Percentiles rank a stretch among this genome's conserved stretches.
Evolutionary conservation across 1,284 basidiomycete species (phyloP).

Genomic region (Melanopsichium pennsylvanicum): DNA sequence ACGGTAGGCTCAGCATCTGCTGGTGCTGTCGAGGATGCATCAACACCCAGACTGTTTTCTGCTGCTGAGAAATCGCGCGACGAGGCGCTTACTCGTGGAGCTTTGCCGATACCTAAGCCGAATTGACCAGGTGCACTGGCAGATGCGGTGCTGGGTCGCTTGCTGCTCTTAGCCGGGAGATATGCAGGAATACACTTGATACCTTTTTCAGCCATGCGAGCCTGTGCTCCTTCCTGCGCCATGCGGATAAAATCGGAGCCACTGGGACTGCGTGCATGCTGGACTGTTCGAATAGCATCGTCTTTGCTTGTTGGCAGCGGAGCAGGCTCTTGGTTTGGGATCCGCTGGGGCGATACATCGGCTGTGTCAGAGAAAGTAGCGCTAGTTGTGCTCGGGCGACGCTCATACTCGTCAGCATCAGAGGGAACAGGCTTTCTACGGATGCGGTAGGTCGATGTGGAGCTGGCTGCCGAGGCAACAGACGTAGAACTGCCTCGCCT

Average conservation of each 20-base stretch:
- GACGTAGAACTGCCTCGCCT: conserved; percentile 31
- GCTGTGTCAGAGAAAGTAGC: neutral
- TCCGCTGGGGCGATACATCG: conserved; percentile 7
- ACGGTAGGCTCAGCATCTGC: neutral
- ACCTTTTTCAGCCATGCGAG: conserved; percentile 10
- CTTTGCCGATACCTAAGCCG: conserved; percentile 1
- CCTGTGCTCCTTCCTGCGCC: conserved; percentile 28
- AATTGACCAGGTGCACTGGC: neutral
- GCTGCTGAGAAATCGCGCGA: conserved; percentile 12
- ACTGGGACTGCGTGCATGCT: conserved; percentile 18
- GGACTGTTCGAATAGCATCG: conserved; percentile 2
- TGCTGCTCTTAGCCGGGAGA: neutral
- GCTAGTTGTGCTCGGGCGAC: conserved; percentile 10
- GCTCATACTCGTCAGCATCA: conserved; percentile 18
- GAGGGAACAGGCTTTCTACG: conserved; percentile 41
- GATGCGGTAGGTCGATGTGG: conserved; percentile 43
- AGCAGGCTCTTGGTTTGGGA: conserved; percentile 1
- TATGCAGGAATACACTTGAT: neutral
- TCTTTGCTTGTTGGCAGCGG: conserved; percentile 13
- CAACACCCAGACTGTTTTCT: neutral
- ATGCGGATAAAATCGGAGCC: conserved; percentile 23
- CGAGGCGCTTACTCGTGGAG: conserved; percentile 11
- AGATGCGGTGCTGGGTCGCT: conserved; percentile 16
- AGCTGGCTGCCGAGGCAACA: conserved; percentile 24
- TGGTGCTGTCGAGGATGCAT: neutral